Evolutionary conservation across 306 rosid species (phyloP).

Genomic region (Begonia loranthoides): DNA sequence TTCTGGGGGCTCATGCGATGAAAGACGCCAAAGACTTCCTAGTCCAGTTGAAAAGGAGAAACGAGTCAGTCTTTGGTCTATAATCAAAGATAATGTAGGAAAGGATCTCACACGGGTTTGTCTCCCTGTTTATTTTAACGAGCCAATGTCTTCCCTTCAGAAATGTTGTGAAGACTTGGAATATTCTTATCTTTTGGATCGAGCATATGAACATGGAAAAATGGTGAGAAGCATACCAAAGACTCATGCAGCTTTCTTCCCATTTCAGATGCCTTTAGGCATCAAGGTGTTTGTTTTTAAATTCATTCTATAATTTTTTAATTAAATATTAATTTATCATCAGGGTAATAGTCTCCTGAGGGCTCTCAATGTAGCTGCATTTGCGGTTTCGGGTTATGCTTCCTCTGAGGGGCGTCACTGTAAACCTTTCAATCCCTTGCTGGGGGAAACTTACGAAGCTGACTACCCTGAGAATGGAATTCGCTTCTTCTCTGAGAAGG

Average conservation of each 20-base stretch:
- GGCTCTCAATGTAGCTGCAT: constrained; percentile 79
- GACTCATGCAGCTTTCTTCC: too few species aligned
- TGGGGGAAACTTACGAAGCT: constrained; percentile 98
- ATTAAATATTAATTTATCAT: constrained; percentile 11
- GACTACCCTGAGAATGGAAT: constrained; percentile 84
- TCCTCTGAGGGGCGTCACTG: constrained; percentile 95
- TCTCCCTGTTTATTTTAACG: constrained; percentile 94
- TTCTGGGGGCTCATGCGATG: constrained; percentile 18
- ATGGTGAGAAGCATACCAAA: constrained; percentile 28
- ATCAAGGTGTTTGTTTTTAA: too few species aligned
- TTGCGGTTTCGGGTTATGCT: constrained; percentile 96
- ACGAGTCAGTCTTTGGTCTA: constrained; percentile 92
- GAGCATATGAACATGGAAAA: constrained; percentile 78
- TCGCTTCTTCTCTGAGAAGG: constrained; percentile 98
- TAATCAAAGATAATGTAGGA: constrained; percentile 97
- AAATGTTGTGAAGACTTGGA: constrained; percentile 95
- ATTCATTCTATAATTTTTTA: too few species aligned
- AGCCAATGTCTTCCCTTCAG: constrained; percentile 94
- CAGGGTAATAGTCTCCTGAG: constrained; percentile 88
- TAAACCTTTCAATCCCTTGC: constrained; percentile 93
- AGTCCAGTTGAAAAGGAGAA: constrained; percentile 91
- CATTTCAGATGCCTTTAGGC: too few species aligned
- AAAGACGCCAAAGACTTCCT: constrained; percentile 76
- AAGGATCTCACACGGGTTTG: constrained; percentile 94
- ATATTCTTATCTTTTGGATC: constrained; percentile 80